phyloP scores from a whole-genome alignment of 768 basidiomycete genomes.

The Pisolithus orientalis region DNA sequence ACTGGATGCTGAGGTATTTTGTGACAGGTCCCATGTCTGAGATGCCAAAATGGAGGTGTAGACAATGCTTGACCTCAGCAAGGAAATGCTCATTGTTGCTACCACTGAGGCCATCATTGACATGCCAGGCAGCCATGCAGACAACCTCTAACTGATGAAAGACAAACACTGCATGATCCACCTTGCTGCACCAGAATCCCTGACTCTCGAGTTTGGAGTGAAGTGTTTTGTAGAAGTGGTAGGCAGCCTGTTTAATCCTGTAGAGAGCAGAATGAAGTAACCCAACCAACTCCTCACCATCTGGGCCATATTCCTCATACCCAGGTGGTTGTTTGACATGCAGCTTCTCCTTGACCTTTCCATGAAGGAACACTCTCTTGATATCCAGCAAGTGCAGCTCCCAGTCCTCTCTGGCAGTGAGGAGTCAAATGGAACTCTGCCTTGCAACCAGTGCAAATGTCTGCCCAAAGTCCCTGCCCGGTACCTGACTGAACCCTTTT shows the following conservation, averaged over 20 bases:
- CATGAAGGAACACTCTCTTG: background rate
- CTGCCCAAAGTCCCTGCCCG: background rate
- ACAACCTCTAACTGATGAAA: background rate
- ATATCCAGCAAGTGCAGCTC: too few species aligned
- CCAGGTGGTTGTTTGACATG: constrained; percentile 34
- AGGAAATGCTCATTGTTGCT: background rate
- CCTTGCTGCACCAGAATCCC: background rate
- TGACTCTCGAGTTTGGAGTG: background rate
- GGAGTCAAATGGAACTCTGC: too few species aligned
- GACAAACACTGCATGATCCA: background rate
- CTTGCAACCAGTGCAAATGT: too few species aligned
- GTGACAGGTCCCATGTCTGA: background rate
- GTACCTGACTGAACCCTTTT: background rate
- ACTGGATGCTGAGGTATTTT: too few species aligned
- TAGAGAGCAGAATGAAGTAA: background rate
- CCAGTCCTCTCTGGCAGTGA: too few species aligned
- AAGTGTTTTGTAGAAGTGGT: too few species aligned
- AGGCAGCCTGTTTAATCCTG: too few species aligned
- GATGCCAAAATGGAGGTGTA: background rate
- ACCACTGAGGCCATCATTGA: background rate
- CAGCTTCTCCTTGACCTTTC: constrained; percentile 13
- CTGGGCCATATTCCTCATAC: constrained; percentile 11
- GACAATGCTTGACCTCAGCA: background rate
- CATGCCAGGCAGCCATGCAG: constrained; percentile 9
- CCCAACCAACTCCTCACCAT: background rate